These are phyloP conservation scores for Dendrobium huoshanense DNA, from an alignment of 106 monocot species.

Conservation along the genomic window DNA sequence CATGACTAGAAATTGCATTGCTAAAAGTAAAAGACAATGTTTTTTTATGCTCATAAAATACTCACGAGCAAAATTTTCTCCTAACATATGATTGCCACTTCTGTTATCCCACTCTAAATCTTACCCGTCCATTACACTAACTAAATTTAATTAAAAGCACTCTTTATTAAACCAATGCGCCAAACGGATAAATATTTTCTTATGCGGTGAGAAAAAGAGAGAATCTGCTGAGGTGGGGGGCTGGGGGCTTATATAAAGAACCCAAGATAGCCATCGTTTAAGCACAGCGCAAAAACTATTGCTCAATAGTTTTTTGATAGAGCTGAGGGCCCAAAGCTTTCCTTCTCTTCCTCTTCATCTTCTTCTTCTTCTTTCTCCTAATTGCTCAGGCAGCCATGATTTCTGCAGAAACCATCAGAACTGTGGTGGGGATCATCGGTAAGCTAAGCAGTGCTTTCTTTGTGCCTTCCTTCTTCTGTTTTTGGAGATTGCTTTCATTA, in stretches of 20 bases:
- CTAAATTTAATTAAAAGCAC: neutral
- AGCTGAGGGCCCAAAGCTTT: neutral
- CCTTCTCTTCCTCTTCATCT: slow-evolving; percentile 4
- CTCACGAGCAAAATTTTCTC: too few relatives aligned
- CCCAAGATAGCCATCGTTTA: neutral
- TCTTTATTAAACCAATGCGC: neutral
- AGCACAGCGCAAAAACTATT: neutral
- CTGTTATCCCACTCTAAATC: too few relatives aligned
- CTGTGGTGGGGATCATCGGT: slow-evolving; percentile 64
- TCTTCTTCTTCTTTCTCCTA: neutral
- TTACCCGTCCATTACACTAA: too few relatives aligned
- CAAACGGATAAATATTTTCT: neutral
- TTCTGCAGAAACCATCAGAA: slow-evolving; percentile 50
- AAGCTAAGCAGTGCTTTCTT: neutral
- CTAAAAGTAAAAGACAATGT: too few relatives aligned
- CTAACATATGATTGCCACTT: too few relatives aligned
- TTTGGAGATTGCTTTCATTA: neutral
- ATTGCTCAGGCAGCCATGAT: slow-evolving; percentile 34
- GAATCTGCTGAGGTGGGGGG: neutral
- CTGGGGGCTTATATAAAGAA: neutral
- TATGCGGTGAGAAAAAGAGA: neutral
- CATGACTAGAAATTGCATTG: too few relatives aligned
- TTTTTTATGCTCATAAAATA: too few relatives aligned
- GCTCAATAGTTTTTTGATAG: neutral
- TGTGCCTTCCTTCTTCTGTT: neutral